A percentile compares a stretch with the other conserved stretches of the same genome.
These are phyloP conservation scores for Dioszegia aurantiaca DNA, from an alignment of 768 basidiomycete genomes.

Conservation along the genomic window DNA sequence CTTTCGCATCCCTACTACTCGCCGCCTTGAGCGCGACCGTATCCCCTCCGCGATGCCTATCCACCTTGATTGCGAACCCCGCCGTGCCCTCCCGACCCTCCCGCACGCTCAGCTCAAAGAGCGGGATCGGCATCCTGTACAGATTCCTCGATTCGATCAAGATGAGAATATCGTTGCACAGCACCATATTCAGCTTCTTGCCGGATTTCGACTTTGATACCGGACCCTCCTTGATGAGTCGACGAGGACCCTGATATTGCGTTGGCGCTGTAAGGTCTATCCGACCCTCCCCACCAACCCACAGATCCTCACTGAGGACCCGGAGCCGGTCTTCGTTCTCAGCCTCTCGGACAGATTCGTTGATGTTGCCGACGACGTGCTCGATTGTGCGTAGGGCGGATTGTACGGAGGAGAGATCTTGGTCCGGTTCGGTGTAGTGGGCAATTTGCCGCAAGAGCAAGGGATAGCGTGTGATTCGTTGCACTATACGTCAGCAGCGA, in stretches of 20 bases:
- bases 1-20: constrained; percentile 28
- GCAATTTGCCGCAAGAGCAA: constrained; percentile 71
- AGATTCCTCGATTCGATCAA: constrained; percentile 73
- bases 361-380: constrained; percentile 71
- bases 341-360: constrained; percentile 80
- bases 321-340: constrained; percentile 76
- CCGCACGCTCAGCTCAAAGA: constrained; percentile 42
- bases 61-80: constrained; percentile 62
- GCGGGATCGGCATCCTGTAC: constrained; percentile 75
- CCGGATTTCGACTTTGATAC: constrained; percentile 81
- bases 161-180: constrained; percentile 87
- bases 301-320: constrained; percentile 71
- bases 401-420: constrained; percentile 62
- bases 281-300: constrained; percentile 78
- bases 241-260: constrained; percentile 73
- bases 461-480: constrained; percentile 92
- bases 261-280: constrained; percentile 90
- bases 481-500: constrained; percentile 61
- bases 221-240: constrained; percentile 72
- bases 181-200: constrained; percentile 67
- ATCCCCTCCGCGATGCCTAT: constrained; percentile 73
- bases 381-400: constrained; percentile 66
- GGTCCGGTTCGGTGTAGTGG: constrained; percentile 68
- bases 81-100: constrained; percentile 31
- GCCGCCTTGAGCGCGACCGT: constrained; percentile 54